Conservation (phyloP, 1,139 yeast species). For the Arxiozyma telluris region DNA sequence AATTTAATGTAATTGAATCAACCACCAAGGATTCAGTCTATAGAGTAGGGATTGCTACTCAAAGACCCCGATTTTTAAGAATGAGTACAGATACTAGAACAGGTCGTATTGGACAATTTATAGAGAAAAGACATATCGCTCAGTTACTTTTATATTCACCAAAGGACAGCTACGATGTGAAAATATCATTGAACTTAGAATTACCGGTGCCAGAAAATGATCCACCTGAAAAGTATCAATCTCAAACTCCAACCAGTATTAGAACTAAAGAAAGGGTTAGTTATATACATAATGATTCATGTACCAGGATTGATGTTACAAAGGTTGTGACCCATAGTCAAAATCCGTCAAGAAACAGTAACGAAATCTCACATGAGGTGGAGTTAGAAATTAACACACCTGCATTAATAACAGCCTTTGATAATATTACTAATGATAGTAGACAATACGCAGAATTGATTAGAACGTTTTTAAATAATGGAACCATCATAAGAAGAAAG, state of each 20-base stretch:
- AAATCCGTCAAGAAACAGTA: constrained; percentile 31
- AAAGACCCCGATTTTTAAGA: constrained; percentile 51
- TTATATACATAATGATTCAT: constrained; percentile 58
- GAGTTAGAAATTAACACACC: constrained; percentile 67
- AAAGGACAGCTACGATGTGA: constrained; percentile 64
- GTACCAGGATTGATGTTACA: constrained; percentile 63
- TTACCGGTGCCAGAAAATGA: constrained; percentile 50
- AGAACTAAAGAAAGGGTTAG: constrained; percentile 59
- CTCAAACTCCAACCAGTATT: constrained; percentile 42
- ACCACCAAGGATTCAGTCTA: constrained; percentile 35
- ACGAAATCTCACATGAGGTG: constrained; percentile 41
- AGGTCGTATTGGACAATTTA: constrained; percentile 56
- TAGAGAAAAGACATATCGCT: constrained; percentile 62
- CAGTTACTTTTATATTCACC: constrained; percentile 70
- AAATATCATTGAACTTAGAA: constrained; percentile 71
- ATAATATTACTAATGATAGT: constrained; percentile 43
- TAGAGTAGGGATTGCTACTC: constrained; percentile 33
- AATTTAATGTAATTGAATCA: constrained; percentile 34
- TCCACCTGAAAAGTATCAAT: constrained; percentile 42
- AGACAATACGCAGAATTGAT: constrained; percentile 61
- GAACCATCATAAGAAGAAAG: constrained; percentile 44
- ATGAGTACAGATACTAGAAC: constrained; percentile 60
- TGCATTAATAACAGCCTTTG: constrained; percentile 56
- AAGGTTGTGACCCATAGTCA: constrained; percentile 45
- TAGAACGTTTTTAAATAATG: constrained; percentile 65